Evolutionary conservation across 2,329 filamentous ascomycete species (phyloP).

Genomic region (Chalara sp.): DNA sequence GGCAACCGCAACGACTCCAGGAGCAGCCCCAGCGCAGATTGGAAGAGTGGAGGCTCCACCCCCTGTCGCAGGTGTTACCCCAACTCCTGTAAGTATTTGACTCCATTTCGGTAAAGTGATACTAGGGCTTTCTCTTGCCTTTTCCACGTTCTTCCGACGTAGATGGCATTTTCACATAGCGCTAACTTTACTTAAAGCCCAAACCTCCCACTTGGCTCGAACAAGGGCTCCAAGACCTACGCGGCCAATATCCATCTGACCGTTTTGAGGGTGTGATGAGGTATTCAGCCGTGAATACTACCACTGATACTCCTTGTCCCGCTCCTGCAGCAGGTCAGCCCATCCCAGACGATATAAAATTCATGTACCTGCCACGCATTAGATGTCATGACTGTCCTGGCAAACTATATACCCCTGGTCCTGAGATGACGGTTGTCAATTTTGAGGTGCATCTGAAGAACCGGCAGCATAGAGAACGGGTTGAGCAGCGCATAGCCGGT

Average conservation of each 20-base stretch:
- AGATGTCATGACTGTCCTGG: slow-evolving; percentile 87
- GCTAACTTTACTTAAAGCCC: slow-evolving; percentile 46
- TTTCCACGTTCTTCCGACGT: too few relatives aligned
- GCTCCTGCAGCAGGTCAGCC: slow-evolving; percentile 40
- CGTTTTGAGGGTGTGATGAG: slow-evolving; percentile 89
- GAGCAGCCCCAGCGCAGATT: slow-evolving; percentile 43
- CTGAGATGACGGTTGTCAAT: slow-evolving; percentile 76
- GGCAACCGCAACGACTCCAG: slow-evolving; percentile 22
- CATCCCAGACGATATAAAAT: slow-evolving; percentile 59
- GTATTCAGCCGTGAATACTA: slow-evolving; percentile 71
- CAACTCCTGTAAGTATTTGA: too few relatives aligned
- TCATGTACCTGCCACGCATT: slow-evolving; percentile 82
- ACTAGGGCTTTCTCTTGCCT: too few relatives aligned
- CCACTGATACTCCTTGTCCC: slow-evolving; percentile 59
- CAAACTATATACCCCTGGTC: slow-evolving; percentile 88
- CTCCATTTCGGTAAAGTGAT: too few relatives aligned
- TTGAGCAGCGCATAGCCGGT: slow-evolving; percentile 34
- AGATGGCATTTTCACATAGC: too few relatives aligned
- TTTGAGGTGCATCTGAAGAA: slow-evolving; percentile 93
- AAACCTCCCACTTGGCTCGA: slow-evolving; percentile 82
- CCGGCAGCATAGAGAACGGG: slow-evolving; percentile 67
- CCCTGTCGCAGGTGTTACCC: slow-evolving; percentile 28
- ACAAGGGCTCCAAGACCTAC: slow-evolving; percentile 64
- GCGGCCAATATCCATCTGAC: slow-evolving; percentile 67
- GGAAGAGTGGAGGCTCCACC: slow-evolving; percentile 62